A percentile compares a stretch with the other conserved stretches of the same genome.
phyloP scores from a whole-genome alignment of 768 basidiomycete genomes.

The Collybia sp. region DNA sequence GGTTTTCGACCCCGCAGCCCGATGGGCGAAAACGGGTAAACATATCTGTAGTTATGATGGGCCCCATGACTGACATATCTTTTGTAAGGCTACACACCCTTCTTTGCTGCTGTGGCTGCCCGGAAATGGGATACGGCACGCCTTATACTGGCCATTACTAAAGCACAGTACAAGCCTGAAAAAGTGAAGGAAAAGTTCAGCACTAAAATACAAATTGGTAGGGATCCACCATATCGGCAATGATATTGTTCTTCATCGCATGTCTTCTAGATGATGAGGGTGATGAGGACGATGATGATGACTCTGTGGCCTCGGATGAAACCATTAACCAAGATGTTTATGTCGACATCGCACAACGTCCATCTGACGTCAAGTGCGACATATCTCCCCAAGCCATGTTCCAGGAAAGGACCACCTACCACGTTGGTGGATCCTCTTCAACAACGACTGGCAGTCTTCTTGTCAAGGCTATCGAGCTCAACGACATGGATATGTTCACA shows the following conservation, averaged over 20 bases:
- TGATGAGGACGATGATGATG: slow-evolving; percentile 34
- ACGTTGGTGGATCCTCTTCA: slow-evolving; percentile 4
- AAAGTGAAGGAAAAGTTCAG: slow-evolving; percentile 31
- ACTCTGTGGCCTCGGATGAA: slow-evolving; percentile 32
- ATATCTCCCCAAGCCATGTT: slow-evolving; percentile 35
- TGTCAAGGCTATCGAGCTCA: slow-evolving; percentile 30
- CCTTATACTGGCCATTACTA: slow-evolving; percentile 53
- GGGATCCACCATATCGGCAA: not conserved
- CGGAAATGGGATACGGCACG: slow-evolving; percentile 54
- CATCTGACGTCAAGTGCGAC: slow-evolving; percentile 36
- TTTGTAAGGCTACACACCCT: slow-evolving; percentile 41
- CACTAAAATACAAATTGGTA: slow-evolving; percentile 29
- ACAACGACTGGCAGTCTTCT: slow-evolving; percentile 15
- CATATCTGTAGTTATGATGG: not conserved
- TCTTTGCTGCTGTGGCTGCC: slow-evolving; percentile 42
- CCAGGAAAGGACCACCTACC: slow-evolving; percentile 3
- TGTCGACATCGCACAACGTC: slow-evolving; percentile 46
- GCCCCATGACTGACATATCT: not conserved
- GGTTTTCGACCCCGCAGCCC: slow-evolving; percentile 12
- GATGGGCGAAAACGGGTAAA: slow-evolving; percentile 18
- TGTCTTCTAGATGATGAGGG: not conserved
- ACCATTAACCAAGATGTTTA: slow-evolving; percentile 37
- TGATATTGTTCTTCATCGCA: not conserved
- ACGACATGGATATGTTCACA: slow-evolving; percentile 48
- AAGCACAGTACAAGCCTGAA: slow-evolving; percentile 44